phyloP scores from a whole-genome alignment of 1,284 basidiomycete genomes.

The Apiotrichum porosum region DNA sequence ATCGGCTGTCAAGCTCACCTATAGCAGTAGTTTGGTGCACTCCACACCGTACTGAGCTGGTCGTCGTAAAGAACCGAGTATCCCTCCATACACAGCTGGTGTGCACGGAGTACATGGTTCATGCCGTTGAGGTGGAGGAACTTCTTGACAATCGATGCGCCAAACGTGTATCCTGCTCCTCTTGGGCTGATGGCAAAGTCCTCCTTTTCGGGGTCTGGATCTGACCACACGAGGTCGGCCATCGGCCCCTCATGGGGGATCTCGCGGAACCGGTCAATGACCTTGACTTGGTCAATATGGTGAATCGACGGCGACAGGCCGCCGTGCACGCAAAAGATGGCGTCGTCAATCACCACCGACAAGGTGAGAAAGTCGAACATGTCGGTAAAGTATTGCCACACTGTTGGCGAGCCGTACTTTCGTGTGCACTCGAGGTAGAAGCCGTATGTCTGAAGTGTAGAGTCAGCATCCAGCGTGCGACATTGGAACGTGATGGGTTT shows the following conservation, averaged over 20 bases:
- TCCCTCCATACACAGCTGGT: constrained; percentile 99
- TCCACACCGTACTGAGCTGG: constrained; percentile 96
- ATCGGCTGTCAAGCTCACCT: constrained; percentile 27
- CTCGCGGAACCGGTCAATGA: constrained; percentile 97
- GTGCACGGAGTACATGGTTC: constrained; percentile 95
- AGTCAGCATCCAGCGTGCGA: background rate
- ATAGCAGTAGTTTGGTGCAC: constrained; percentile 92
- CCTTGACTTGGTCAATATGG: constrained; percentile 98
- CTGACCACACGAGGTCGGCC: constrained; percentile 99
- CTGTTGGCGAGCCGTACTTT: constrained; percentile 92
- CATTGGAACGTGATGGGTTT: no score
- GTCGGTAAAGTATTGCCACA: constrained; percentile 99
- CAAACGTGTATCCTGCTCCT: constrained; percentile 98
- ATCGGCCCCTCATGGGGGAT: constrained; percentile 99
- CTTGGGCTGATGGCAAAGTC: constrained; percentile 98
- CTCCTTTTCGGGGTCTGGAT: constrained; percentile 98
- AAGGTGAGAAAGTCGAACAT: constrained; percentile 99
- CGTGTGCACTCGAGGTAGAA: constrained; percentile 98
- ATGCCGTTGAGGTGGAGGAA: constrained; percentile 92
- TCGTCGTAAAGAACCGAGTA: constrained; percentile 92
- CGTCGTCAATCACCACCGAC: constrained; percentile 96
- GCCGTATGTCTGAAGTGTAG: constrained; percentile 88
- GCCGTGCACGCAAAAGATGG: constrained; percentile 98
- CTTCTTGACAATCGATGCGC: constrained; percentile 96
- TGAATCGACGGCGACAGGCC: constrained; percentile 98